Percentiles rank a stretch among this genome's conserved stretches.
Conservation (phyloP, 1,284 basidiomycete genomes). For the Chondrostereum purpureum region DNA sequence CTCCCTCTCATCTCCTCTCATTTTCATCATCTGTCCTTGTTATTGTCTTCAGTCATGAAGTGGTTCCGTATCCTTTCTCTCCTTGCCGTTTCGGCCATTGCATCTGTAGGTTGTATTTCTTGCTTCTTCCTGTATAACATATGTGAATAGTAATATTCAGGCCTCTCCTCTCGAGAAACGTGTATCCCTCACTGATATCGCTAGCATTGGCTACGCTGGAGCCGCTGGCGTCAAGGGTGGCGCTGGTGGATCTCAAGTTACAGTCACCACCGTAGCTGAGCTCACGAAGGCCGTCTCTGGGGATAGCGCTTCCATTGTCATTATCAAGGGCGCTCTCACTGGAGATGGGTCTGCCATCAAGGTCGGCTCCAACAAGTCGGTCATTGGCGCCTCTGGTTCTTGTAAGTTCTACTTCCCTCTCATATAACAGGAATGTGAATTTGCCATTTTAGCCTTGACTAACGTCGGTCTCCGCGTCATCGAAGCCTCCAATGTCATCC, state of each 20-base stretch:
- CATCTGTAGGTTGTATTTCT: not conserved
- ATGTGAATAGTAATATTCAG: not conserved
- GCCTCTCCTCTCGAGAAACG: not conserved
- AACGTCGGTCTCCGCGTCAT: constrained; percentile 37
- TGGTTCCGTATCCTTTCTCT: not conserved
- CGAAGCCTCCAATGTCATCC: constrained; percentile 37
- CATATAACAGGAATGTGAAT: constrained; percentile 12
- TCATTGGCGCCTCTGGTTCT: constrained; percentile 27
- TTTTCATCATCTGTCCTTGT: too few relatives aligned
- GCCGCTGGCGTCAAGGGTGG: constrained; percentile 31
- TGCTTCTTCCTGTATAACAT: not conserved
- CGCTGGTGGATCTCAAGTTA: constrained; percentile 34
- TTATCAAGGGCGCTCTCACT: constrained; percentile 36
- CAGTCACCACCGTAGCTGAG: constrained; percentile 34
- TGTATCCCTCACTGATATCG: not conserved
- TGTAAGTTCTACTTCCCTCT: constrained; percentile 16
- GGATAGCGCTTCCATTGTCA: constrained; percentile 35
- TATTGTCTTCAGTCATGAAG: not conserved
- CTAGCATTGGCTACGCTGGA: constrained; percentile 1
- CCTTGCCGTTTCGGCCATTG: not conserved
- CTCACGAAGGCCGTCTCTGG: constrained; percentile 37
- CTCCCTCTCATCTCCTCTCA: too few relatives aligned
- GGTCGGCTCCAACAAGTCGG: constrained; percentile 38
- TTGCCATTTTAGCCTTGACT: constrained; percentile 23
- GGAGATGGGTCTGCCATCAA: constrained; percentile 32